phyloP scores from a whole-genome alignment of 495 filamentous ascomycete genomes.

The Podospora anserina region DNA sequence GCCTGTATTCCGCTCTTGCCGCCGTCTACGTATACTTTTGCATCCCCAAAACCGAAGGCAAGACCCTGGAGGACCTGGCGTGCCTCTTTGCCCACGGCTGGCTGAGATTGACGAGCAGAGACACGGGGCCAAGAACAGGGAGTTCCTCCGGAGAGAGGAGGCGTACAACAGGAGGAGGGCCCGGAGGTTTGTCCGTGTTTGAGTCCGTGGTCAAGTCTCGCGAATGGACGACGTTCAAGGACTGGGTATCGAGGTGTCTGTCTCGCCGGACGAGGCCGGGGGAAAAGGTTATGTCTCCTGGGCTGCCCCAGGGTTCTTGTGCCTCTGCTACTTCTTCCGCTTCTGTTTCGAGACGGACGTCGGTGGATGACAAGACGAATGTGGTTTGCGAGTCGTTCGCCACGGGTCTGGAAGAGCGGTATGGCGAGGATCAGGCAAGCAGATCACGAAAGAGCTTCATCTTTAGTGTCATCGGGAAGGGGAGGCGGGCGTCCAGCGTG shows the following conservation, averaged over 20 bases:
- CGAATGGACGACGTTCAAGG: not conserved
- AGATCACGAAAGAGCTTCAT: not conserved
- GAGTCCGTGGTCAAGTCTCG: not conserved
- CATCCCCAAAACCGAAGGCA: constrained; percentile 72
- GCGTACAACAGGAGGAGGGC: not conserved
- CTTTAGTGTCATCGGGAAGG: not conserved
- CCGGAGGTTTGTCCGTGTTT: not conserved
- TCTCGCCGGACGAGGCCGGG: not conserved
- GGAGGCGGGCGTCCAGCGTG: not conserved
- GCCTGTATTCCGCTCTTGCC: constrained; percentile 46
- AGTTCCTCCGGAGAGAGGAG: not conserved
- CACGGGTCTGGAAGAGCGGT: not conserved
- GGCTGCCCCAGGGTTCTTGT: not conserved
- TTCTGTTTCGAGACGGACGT: not conserved
- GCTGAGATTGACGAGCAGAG: not conserved
- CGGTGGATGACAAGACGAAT: not conserved
- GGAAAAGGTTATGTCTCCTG: not conserved
- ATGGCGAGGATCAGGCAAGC: not conserved
- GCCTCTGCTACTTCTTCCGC: not conserved
- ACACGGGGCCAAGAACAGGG: not conserved
- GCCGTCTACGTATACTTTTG: constrained; percentile 67
- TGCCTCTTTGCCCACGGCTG: constrained; percentile 7
- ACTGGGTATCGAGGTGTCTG: not conserved
- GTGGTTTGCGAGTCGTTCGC: not conserved
- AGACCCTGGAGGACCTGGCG: constrained; percentile 75